Base-by-base conservation (phyloP, 2,329 filamentous ascomycete genomes). In the Aspergillus novofumigatus region DNA sequence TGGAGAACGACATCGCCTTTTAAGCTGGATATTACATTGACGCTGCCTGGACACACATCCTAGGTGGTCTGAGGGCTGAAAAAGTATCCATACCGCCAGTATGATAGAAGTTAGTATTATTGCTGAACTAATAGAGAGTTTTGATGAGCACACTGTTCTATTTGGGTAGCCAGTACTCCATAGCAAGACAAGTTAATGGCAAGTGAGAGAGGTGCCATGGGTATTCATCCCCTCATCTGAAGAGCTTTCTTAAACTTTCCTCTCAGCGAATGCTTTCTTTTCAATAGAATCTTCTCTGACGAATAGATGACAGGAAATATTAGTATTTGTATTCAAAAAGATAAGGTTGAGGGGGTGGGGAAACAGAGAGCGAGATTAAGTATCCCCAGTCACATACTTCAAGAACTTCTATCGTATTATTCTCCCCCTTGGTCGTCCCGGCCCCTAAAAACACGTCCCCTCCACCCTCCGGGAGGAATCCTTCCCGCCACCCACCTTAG, bases 401-500 rank as follows among this genome's bases (percentile, higher is more conserved):
- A 38, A 38, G 32, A 38, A 17, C 32, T 17, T 38, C 32, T 7
- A 17, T 6, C 6, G 17, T 17, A 17, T 38, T 38, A 17, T 38
- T 17, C 14, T 17, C 14, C 32, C 32, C 11, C 4, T 6, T 32
- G 10, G 29, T 38, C 14, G 2, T 38, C 32, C 32, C 32, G 2
- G 17, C 32, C 32, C 32, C 32, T 17, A 17, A 17, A 17, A 38
- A 14, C 32, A 61, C 59, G 60, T 65, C 65, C 62, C 52, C 60
- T 58, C 54, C 53, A 59, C 62, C 63, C 60, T 62, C 58, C 44
- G 23, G 21, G 63, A 60, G 64, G 65, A 63, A 63, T 65, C 59
- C 54, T 55, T 57, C 66, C 65, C 68, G 65, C 66, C 65, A 64
- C 62, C 57, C 48, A 49, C 57, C 55, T 52, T 26, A 56, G 49